Evolutionary conservation across 192 early-diverging fungal species (phyloP).

Genomic region (Rhizophagus sp.): DNA sequence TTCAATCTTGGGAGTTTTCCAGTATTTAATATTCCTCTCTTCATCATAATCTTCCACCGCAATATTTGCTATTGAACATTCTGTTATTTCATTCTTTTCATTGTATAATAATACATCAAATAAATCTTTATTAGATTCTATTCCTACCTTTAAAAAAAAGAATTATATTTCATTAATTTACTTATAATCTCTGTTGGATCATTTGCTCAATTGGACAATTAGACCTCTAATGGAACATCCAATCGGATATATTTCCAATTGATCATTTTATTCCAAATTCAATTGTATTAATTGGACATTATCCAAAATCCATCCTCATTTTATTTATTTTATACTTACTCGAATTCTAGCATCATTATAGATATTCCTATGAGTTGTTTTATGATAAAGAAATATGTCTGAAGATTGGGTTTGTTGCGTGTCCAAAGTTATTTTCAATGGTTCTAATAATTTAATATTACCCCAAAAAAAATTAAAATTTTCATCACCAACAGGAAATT

Average conservation of each 20-base stretch:
- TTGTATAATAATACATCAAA: conserved; percentile 60
- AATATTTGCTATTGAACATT: conserved; percentile 58
- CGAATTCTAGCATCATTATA: conserved; percentile 51
- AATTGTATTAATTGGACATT: too few relatives aligned
- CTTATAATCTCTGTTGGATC: too few relatives aligned
- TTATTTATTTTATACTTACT: conserved; percentile 29
- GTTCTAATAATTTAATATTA: not conserved
- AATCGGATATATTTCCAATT: too few relatives aligned
- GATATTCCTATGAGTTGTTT: conserved; percentile 52
- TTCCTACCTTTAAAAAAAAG: conserved; percentile 28
- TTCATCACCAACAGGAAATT: not conserved
- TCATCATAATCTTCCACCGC: conserved; percentile 41
- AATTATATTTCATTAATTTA: too few relatives aligned
- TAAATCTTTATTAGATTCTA: conserved; percentile 27
- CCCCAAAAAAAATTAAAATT: not conserved
- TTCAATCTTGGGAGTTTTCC: conserved; percentile 50
- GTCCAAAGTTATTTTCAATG: conserved; percentile 41
- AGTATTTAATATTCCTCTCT: conserved; percentile 32
- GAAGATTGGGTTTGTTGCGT: conserved; percentile 32
- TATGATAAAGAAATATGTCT: conserved; percentile 50
- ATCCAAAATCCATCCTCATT: too few relatives aligned
- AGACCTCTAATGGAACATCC: too few relatives aligned
- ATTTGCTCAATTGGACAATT: too few relatives aligned
- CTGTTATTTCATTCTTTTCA: conserved; percentile 49
- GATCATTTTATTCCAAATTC: too few relatives aligned